Percentiles rank a stretch among this genome's conserved stretches.
Conservation (phyloP, 2,329 filamentous ascomycete species). For the Diaporthe vexans region DNA sequence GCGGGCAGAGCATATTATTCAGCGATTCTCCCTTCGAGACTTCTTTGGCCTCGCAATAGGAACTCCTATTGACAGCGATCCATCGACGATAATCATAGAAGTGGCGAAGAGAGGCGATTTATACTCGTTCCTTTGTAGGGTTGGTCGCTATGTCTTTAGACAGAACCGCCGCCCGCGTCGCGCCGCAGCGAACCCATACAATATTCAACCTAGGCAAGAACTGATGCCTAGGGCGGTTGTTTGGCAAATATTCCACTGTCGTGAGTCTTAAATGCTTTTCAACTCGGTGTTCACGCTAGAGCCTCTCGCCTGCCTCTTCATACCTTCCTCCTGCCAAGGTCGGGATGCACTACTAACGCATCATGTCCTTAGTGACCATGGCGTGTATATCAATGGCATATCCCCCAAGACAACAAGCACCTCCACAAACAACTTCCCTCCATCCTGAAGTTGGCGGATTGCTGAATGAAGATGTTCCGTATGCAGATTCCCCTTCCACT, state of each 20-base stretch:
- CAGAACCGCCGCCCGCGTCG: no score
- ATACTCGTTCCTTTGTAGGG: background rate
- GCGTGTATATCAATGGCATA: slow-evolving; percentile 4
- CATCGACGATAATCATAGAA: background rate
- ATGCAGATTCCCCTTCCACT: no score
- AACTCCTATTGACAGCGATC: background rate
- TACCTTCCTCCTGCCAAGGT: background rate
- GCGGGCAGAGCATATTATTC: slow-evolving; percentile 21
- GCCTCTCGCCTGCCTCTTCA: no score
- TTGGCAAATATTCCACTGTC: slow-evolving; percentile 33
- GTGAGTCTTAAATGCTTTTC: background rate
- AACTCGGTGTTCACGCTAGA: background rate
- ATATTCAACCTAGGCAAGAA: background rate
- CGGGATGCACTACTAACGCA: background rate
- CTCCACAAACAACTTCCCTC: no score
- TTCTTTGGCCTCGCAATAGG: background rate
- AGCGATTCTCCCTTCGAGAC: background rate
- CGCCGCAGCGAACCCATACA: no score
- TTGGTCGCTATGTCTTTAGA: background rate
- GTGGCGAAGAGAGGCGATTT: slow-evolving; percentile 3
- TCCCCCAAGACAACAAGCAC: background rate
- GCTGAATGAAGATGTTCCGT: background rate
- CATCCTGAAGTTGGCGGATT: background rate
- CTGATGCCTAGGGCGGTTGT: background rate
- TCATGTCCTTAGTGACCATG: background rate